Evolutionary conservation across 2,329 filamentous ascomycete species (phyloP), one percentile per base, ranked within the genome.

Genomic region (Fusarium pilosicola): DNA sequence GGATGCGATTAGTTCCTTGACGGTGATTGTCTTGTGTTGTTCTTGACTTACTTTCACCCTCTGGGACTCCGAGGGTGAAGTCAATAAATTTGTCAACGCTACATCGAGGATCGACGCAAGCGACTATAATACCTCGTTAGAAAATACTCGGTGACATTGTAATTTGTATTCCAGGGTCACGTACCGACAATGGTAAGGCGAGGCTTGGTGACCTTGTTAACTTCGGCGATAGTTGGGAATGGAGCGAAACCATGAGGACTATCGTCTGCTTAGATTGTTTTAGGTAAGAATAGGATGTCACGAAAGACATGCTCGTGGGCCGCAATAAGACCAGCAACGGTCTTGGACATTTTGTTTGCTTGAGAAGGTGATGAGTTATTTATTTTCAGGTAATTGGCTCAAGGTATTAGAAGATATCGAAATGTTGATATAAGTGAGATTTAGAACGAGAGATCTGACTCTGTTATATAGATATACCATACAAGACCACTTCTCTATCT

Each of bases 291-390:
- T 10, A 28, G 28, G 8, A 2, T 4, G 6, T 4, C 5, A 3
- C 7, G 0, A 18, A 24, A 26, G 5, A 26, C n/a, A 6, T 26
- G 26, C 48, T 51, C 15, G 2, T 52, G n/a, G 30, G n/a, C 13
- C 4, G 32, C 17, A 52, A 52, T 52, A 15, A 52, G 32, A 52
- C 36, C 32, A 11, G 49, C n/a, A 26, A 52, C 49, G 12, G 32
- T 52, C 6, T 52, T 36, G 17, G 17, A 18, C 49, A 52, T 52
- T 6, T 46, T 28, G 6, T 6, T 46, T 26, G 1, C 24, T 11
- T 20, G 2, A 1, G 14, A 14, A 3, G 5, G 5, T 46, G 8
- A 4, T 20, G 5, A 6, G 17, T 2, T 2, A 26, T 6, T 4
- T 26, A 6, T n/a, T 14, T 14, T 46, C 0, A 20, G 8, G 8